A percentile compares a stretch with the other conserved stretches of the same genome.
Evolutionary conservation across 2,329 filamentous ascomycete genomes (phyloP).

Genomic region (Pseudogymnoascus sp.): DNA sequence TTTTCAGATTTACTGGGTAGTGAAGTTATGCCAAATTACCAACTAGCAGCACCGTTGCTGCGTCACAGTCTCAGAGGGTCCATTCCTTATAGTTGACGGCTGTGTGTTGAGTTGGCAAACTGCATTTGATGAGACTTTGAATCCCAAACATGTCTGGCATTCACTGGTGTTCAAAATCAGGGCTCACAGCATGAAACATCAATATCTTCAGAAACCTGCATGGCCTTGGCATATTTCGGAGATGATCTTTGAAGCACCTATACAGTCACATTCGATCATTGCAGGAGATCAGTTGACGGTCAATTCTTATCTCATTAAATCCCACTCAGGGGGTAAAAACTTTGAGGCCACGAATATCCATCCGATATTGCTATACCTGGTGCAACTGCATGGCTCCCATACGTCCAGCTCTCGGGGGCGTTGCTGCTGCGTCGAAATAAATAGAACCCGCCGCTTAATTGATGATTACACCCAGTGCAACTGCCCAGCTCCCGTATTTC

Average conservation of each 20-base stretch:
- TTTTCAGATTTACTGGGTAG: neutral
- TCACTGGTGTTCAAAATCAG: neutral
- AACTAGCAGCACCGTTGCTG: neutral
- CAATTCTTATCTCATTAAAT: neutral
- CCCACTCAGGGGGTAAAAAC: neutral
- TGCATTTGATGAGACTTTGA: neutral
- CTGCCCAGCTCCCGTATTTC: no score
- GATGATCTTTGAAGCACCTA: neutral
- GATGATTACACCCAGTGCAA: no score
- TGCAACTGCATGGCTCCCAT: neutral
- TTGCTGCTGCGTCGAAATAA: neutral
- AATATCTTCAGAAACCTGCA: neutral
- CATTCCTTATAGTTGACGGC: neutral
- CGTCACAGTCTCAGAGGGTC: neutral
- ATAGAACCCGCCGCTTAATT: neutral
- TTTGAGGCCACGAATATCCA: neutral
- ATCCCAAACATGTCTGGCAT: neutral
- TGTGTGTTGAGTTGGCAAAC: neutral
- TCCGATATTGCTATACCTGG: neutral
- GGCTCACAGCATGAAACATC: neutral
- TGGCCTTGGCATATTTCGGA: neutral
- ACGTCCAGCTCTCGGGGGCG: neutral
- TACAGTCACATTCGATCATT: neutral
- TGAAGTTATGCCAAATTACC: neutral
- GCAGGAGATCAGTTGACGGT: neutral